Percentiles rank a stretch among this genome's conserved stretches.
Conservation (phyloP, 441 rosid genomes). For the Populus hybrid region DNA sequence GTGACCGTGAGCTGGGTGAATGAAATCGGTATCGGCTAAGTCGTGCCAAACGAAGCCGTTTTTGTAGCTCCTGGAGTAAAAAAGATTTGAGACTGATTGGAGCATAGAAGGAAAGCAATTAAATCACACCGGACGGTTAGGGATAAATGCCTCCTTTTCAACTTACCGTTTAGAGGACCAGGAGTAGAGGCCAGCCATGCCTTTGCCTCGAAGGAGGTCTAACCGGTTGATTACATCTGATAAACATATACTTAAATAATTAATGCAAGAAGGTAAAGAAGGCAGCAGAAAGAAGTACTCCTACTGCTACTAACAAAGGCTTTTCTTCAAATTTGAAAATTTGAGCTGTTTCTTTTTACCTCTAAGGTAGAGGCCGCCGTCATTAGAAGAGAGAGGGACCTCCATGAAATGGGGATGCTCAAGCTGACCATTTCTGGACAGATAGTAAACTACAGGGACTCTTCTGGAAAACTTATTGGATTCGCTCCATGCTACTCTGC, state of each 20-base stretch:
- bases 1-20: constrained; percentile 73
- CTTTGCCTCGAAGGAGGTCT: constrained; percentile 75
- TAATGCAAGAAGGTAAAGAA: neutral
- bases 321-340: neutral
- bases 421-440: constrained; percentile 82
- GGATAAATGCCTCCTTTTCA: neutral
- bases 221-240: constrained; percentile 77
- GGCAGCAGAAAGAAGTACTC: neutral
- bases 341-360: constrained; percentile 37
- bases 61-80: constrained; percentile 66
- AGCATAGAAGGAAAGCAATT: no score
- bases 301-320: neutral
- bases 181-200: constrained; percentile 79
- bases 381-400: constrained; percentile 58
- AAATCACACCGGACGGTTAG: no score
- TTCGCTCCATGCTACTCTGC: constrained; percentile 42
- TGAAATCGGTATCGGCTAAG: constrained; percentile 64
- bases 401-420: constrained; percentile 98
- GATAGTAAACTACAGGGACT: constrained; percentile 81
- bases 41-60: constrained; percentile 97
- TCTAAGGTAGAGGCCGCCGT: constrained; percentile 61
- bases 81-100: neutral
- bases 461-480: constrained; percentile 33
- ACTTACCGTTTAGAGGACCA: constrained; percentile 87
- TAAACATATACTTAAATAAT: neutral